Base-by-base conservation (phyloP, 805 yeast genomes). In the Candida ipomoeae region DNA sequence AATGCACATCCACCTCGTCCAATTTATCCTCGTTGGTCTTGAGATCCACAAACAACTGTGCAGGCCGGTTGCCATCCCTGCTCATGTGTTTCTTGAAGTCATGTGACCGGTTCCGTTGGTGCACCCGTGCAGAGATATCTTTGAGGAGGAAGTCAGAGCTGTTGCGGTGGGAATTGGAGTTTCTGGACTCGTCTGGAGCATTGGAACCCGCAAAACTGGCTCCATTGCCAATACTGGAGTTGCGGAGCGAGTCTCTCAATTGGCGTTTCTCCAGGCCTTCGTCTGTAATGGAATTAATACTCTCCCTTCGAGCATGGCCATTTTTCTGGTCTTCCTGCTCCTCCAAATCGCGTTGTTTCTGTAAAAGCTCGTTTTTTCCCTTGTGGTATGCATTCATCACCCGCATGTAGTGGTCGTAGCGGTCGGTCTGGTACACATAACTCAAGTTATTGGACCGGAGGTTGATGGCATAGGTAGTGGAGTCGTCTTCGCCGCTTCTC, bases 1-100 rank as follows among this genome's bases (percentile, higher is more conserved):
- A 73, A 48, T 74, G 74, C 13, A 84, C 80, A 62, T 87, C 94
- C 39, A 85, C 74, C 49, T 85, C 89, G 59, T 86, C 89, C 15
- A 87, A 70, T 32, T 73, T 66, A 47, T 83, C 85, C 58, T 85
- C 90, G 13, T 83, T 69, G 31, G 68, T 67, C 49, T 79, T 78
- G 49, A 85, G 68, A 17, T 69, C 78, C 48, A 74, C 71, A 54
- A 80, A 69, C 14, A 71, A 47, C 60, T 70, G 62, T 4, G 56
- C 48, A 8, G 58, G 52, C 39, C 48, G 51, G 36, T 41, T 48
- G 3, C 46, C 42, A 39, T 55, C 54, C 11, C 37, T 40, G 23
- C 26, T 44, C 50, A 48, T 39, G 36, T 48, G 55, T 14, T 54
- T 52, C 48, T 59, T 55, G 56, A 66, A 64, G 58, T 83, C 85